Conservation (phyloP, 805 yeast genomes). For the Candida jianshihensis region DNA sequence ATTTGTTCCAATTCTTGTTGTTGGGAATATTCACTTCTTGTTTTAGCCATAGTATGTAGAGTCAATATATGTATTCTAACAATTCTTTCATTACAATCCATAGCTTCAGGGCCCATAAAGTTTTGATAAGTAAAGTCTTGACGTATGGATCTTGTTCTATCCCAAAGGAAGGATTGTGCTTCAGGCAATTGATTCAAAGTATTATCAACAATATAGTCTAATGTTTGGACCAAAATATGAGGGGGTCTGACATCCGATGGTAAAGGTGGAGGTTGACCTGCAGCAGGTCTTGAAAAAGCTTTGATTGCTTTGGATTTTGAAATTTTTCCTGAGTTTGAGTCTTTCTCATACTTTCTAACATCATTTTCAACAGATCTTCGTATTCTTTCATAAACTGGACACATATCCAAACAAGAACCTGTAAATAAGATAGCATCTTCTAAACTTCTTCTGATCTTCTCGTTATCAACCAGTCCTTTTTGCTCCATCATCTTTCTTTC, state of each 20-base stretch:
- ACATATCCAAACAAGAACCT: constrained; percentile 91
- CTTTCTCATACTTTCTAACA: constrained; percentile 71
- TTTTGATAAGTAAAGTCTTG: constrained; percentile 97
- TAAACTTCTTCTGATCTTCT: constrained; percentile 73
- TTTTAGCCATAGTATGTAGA: constrained; percentile 79
- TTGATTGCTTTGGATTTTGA: constrained; percentile 64
- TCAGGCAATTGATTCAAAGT: constrained; percentile 67
- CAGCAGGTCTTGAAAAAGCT: constrained; percentile 94
- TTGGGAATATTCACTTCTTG: constrained; percentile 67
- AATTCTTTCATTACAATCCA: constrained; percentile 86
- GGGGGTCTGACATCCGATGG: constrained; percentile 99
- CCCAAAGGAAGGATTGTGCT: constrained; percentile 91
- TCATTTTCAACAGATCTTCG: constrained; percentile 84
- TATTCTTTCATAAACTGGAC: constrained; percentile 88
- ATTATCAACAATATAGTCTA: constrained; percentile 64
- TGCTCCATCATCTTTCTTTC: constrained; percentile 78
- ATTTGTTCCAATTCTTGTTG: constrained; percentile 96
- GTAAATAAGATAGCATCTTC: constrained; percentile 81
- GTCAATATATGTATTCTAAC: constrained; percentile 81
- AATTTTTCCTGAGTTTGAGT: constrained; percentile 45
- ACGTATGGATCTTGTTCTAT: constrained; percentile 90
- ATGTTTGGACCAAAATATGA: constrained; percentile 52
- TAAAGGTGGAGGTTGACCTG: constrained; percentile 95
- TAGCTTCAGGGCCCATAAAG: constrained; percentile 87
- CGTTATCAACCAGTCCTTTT: constrained; percentile 79